Base-by-base conservation (phyloP, 805 yeast species). In the Saturnispora ahearnii region DNA sequence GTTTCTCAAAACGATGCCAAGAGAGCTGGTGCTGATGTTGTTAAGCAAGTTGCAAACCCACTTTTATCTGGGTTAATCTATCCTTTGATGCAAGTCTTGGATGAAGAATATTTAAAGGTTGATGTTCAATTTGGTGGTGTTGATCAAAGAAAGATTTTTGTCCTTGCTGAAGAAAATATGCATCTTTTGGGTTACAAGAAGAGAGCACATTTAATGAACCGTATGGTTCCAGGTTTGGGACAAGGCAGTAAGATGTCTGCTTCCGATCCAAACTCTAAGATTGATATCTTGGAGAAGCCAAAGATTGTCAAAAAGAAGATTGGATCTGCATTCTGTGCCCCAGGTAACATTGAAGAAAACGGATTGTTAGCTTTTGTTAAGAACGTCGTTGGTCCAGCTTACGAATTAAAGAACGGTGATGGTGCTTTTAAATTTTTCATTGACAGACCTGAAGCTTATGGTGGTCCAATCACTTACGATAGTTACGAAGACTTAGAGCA, bases 201-300 rank as follows among this genome's bases (percentile, higher is more conserved):
- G 76, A 84, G 99, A 67, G 99, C 95, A 30, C 99, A 93, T 71
- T 75, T 93, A 64, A 93, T 93, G 99, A 93, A 93, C 73, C 91
- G 89, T 49, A 91, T 93, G 98, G 96, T 95, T 44, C 99, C 99
- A 45, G 98, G 99, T 49, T 78, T 93, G 60, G 81, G 84, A 31
- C 96, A 90, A 70, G 97, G 98, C 60, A 99, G 95, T 62, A 93
- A 93, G 67, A 93, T 93, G 99, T 87, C 96, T 60, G 96, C 99
- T 2, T 87, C 96, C 33, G 99, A 93, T 72, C 97, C 99, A 60
- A 93, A 89, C 74, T 90, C 98, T 51, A 93, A 93, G 71, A 89
- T 93, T 56, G 99, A 93, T 63, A 67, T 93, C 34, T 71, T 90
- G 53, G 99, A 93, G 67, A 91, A 84, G 44, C 95, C 96, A 58